These are phyloP conservation scores for Neurospora cerealis DNA, from an alignment of 495 filamentous ascomycete species.

Conservation along the genomic window DNA sequence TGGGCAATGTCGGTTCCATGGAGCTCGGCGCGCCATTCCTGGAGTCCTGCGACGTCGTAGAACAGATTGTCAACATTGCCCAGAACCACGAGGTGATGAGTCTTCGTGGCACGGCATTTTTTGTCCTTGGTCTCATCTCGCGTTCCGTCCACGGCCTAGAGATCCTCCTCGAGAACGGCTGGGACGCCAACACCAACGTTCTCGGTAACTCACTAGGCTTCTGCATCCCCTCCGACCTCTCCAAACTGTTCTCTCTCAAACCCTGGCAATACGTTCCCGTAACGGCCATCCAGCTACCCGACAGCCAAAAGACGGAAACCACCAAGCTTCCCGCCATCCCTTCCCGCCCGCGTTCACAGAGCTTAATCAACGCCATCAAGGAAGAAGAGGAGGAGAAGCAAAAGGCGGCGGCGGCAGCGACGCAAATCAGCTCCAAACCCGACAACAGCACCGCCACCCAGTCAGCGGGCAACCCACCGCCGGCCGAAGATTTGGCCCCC, in stretches of 20 bases:
- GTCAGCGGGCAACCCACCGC: constrained; percentile 2
- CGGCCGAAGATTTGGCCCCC: not conserved
- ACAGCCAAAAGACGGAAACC: constrained; percentile 33
- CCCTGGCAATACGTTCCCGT: constrained; percentile 39
- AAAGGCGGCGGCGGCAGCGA: not conserved
- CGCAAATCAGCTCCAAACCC: not conserved
- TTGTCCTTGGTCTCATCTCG: constrained; percentile 86
- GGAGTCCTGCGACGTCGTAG: constrained; percentile 75
- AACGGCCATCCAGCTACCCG: constrained; percentile 29
- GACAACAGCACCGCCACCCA: not conserved
- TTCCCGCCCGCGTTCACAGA: constrained; percentile 22
- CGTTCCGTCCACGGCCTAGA: constrained; percentile 85
- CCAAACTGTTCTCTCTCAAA: constrained; percentile 56
- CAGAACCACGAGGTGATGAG: constrained; percentile 80
- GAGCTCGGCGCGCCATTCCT: constrained; percentile 91
- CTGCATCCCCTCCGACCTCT: constrained; percentile 72
- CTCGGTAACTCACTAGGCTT: constrained; percentile 77
- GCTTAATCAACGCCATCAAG: constrained; percentile 22
- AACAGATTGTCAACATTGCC: constrained; percentile 76
- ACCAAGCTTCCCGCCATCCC: constrained; percentile 21
- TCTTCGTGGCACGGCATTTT: constrained; percentile 90
- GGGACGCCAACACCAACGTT: constrained; percentile 82
- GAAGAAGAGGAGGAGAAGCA: constrained; percentile 21
- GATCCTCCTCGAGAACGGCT: constrained; percentile 75
- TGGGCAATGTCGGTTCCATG: constrained; percentile 97